Percentiles rank a stretch among this genome's conserved stretches.
These are phyloP conservation scores for Heimioporus punctisporus DNA, from an alignment of 1,284 basidiomycete genomes.

Conservation along the genomic window DNA sequence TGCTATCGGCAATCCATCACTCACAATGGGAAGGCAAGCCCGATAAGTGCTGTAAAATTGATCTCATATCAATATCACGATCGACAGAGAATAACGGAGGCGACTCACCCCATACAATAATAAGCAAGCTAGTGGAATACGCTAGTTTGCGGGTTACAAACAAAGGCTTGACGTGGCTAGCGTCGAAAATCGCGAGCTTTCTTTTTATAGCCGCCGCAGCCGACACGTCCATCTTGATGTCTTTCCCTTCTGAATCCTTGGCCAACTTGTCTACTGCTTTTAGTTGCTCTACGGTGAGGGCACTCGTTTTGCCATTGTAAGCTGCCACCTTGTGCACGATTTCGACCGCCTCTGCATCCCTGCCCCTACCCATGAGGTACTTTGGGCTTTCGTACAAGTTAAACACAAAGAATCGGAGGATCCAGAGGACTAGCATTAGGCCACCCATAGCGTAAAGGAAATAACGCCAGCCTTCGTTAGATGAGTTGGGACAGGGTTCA, in stretches of 20 bases:
- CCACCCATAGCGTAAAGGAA: conserved; percentile 65
- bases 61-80: neutral
- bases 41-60: conserved; percentile 62
- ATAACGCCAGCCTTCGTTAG: conserved; percentile 78
- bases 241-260: conserved; percentile 11
- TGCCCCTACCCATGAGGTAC: conserved; percentile 73
- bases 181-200: conserved; percentile 47
- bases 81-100: neutral
- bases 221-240: conserved; percentile 35
- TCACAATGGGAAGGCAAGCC: conserved; percentile 73
- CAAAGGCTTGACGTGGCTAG: conserved; percentile 52
- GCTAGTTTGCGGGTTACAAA: conserved; percentile 67
- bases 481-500: conserved; percentile 41
- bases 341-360: conserved; percentile 71
- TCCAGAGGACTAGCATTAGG: conserved; percentile 63
- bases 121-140: conserved; percentile 61
- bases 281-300: conserved; percentile 53
- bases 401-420: conserved; percentile 74
- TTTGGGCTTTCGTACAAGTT: conserved; percentile 78
- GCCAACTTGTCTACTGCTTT: conserved; percentile 27
- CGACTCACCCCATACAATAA: conserved; percentile 58
- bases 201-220: conserved; percentile 41
- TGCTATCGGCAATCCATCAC: conserved; percentile 13
- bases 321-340: conserved; percentile 69
- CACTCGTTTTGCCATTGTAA: conserved; percentile 59